Base-by-base conservation (phyloP, 1,139 yeast genomes). In the Insectozyma bohioensis region DNA sequence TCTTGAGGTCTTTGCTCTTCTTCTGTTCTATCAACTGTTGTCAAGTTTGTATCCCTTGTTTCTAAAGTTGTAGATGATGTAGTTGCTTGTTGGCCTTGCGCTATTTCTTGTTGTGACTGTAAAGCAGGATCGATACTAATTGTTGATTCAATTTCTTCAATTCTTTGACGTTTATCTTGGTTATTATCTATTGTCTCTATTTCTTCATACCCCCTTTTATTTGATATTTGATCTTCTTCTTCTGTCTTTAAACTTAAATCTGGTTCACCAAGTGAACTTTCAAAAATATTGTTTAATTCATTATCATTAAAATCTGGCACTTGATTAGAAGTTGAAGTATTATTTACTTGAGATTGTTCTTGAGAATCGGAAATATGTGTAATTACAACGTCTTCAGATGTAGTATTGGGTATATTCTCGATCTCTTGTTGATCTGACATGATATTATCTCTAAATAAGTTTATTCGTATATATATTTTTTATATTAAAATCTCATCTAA, bases 281-380 rank as follows among this genome's bases (percentile, higher is more conserved):
- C 35, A 27, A 36, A 36, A 11, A 39, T 16, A 14, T 26, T 28
- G 19, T 36, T 37, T 12, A 37, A 33, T 23, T 37, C 35, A 11
- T 36, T 14, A 5, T 31, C 25, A 20, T 26, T 29, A 6, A 31
- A 23, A 13, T 35, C 38, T n/a, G 24, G 24, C 12, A 23, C 12
- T 19, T 24, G 33, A 23, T 20, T 25, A n/a, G 12, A 24, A 22
- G 13, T 12, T 18, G n/a, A 19, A 9, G 19, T 24, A 26, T 8
- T 11, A 12, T n/a, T n/a, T n/a, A n/a, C n/a, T n/a, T n/a, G n/a
- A n/a, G n/a, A n/a, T n/a, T n/a, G n/a, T n/a, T n/a, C n/a, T n/a
- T n/a, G n/a, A n/a, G n/a, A n/a, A n/a, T n/a, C n/a, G n/a, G n/a
- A n/a, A n/a, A n/a, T n/a, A n/a, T n/a, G n/a, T n/a, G n/a, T n/a